Conservation (phyloP, 768 basidiomycete genomes). For the Lactarius vividus region DNA sequence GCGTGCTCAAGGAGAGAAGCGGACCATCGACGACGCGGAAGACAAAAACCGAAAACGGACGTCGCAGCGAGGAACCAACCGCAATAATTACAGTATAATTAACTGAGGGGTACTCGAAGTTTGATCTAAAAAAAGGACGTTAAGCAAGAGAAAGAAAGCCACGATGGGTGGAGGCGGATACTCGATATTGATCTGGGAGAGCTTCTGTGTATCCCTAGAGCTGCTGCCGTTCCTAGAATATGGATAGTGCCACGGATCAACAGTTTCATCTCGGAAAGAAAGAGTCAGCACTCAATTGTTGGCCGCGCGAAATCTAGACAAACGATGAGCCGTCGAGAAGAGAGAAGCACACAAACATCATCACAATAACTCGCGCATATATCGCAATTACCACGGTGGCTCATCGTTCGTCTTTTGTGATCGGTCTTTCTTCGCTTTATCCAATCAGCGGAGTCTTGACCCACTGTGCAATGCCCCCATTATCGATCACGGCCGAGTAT, state of each 20-base stretch:
- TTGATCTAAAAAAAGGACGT: conserved; percentile 16
- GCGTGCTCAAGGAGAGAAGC: not conserved
- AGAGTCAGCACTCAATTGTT: not conserved
- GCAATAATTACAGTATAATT: not conserved
- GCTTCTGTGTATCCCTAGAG: not conserved
- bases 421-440: too few relatives aligned
- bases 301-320: not conserved
- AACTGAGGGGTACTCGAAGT: conserved; percentile 6
- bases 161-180: conserved; percentile 9
- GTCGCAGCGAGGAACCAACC: too few relatives aligned
- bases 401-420: too few relatives aligned
- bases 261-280: not conserved
- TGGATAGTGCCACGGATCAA: not conserved
- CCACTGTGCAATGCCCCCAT: too few relatives aligned
- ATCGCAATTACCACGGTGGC: not conserved
- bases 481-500: too few relatives aligned
- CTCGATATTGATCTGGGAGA: not conserved
- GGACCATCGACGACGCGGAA: too few relatives aligned
- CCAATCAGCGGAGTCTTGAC: too few relatives aligned
- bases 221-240: not conserved
- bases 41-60: too few relatives aligned
- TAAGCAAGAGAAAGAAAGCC: conserved; percentile 14
- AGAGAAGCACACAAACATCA: too few relatives aligned
- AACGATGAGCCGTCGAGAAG: too few relatives aligned
- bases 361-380: not conserved